Evolutionary conservation across 1,284 basidiomycete genomes (phyloP).

Genomic region (Rugosomyces carneus): DNA sequence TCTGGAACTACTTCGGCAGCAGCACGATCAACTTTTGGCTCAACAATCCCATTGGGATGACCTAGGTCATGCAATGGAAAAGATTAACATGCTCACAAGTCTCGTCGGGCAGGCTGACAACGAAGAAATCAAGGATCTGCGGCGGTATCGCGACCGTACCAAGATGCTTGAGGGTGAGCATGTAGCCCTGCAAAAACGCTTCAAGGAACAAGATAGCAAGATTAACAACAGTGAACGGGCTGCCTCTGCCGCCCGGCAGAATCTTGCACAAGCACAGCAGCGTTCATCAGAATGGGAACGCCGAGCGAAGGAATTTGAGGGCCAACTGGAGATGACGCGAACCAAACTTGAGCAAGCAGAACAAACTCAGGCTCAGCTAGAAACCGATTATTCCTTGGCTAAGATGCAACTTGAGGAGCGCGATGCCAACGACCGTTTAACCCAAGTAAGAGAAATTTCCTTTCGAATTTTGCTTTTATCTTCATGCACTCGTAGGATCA

Average conservation of each 20-base stretch:
- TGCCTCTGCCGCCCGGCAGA: constrained; percentile 52
- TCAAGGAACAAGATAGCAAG: constrained; percentile 65
- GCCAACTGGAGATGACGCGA: constrained; percentile 49
- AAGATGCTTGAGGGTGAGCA: constrained; percentile 65
- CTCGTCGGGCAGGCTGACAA: constrained; percentile 59
- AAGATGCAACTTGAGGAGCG: constrained; percentile 69
- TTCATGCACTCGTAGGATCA: constrained; percentile 47
- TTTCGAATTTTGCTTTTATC: not conserved
- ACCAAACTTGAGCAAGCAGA: constrained; percentile 62
- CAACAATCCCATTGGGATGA: constrained; percentile 71
- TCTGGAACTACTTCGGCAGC: constrained; percentile 46
- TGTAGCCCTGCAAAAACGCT: constrained; percentile 57
- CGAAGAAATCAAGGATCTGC: constrained; percentile 65
- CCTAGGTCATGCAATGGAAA: constrained; percentile 57
- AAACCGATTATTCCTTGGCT: constrained; percentile 59
- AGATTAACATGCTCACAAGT: constrained; percentile 58
- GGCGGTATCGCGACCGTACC: constrained; percentile 56
- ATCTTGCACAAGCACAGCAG: constrained; percentile 64
- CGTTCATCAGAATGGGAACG: constrained; percentile 74
- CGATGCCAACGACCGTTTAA: constrained; percentile 60
- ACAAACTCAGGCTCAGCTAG: constrained; percentile 55
- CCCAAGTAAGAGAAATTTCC: constrained; percentile 41
- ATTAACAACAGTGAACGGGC: constrained; percentile 54
- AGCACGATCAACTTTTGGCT: constrained; percentile 49
- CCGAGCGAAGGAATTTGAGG: constrained; percentile 65